phyloP scores from a whole-genome alignment of 108 stramenopile genomes.

The Aurantiochytrium sp. region DNA sequence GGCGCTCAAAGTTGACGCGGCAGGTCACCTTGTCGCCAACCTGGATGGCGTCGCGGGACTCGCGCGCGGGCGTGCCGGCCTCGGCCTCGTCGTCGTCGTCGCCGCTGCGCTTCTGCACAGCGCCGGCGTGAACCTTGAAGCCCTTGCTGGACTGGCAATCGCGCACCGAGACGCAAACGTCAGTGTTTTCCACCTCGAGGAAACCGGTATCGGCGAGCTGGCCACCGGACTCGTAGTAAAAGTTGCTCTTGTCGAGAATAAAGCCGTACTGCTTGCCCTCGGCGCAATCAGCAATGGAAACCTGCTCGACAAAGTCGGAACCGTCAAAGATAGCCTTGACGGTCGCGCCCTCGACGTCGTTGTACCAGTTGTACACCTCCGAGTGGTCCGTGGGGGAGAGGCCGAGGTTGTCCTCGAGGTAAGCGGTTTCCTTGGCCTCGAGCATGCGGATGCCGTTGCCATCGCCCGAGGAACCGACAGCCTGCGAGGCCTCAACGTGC shows the following conservation, averaged over 20 bases:
- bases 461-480: conserved; percentile 58
- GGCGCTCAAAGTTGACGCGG: conserved; percentile 90
- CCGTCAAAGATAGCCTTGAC: conserved; percentile 72
- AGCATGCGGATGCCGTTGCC: conserved; percentile 76
- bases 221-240: conserved; percentile 93
- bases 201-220: conserved; percentile 85
- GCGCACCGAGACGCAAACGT: conserved; percentile 31
- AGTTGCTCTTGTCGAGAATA: conserved; percentile 80
- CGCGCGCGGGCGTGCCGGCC: conserved; percentile 20
- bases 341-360: conserved; percentile 59
- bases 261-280: conserved; percentile 73
- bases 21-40: conserved; percentile 72
- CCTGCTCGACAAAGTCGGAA: conserved; percentile 62
- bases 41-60: conserved; percentile 50
- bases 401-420: conserved; percentile 59
- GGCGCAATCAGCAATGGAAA: conserved; percentile 53
- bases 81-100: not conserved
- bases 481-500: conserved; percentile 58
- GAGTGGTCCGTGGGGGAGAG: conserved; percentile 68
- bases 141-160: conserved; percentile 71
- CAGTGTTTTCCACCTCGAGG: conserved; percentile 32
- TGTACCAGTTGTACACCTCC: conserved; percentile 81
- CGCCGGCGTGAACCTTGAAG: conserved; percentile 70
- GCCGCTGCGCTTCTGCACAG: not conserved
- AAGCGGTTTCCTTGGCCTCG: conserved; percentile 91